Percentiles rank a stretch among this genome's conserved stretches.
These are phyloP conservation scores for Paramecium sonneborni DNA, from an alignment of 73 alveolate species.

Conservation along the genomic window DNA sequence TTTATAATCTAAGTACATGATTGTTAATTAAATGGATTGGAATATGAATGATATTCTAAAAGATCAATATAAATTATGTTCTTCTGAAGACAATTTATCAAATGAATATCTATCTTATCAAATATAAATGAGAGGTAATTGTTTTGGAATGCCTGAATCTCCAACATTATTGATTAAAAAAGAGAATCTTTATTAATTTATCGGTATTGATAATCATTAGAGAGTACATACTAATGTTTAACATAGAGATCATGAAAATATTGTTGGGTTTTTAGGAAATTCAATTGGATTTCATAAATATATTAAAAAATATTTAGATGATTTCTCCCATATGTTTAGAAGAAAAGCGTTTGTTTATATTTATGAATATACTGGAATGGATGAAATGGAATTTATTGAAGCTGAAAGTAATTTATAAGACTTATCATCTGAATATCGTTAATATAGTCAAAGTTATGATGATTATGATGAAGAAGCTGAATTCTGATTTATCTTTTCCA, in stretches of 20 bases:
- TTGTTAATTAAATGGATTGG: not conserved
- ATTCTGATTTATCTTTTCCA: not conserved
- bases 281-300: not conserved
- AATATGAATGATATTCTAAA: not conserved
- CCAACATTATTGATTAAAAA: not conserved
- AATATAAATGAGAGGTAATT: not conserved
- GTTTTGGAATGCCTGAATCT: not conserved
- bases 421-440: slow-evolving; percentile 74
- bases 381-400: slow-evolving; percentile 74
- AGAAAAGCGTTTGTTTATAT: slow-evolving; percentile 67
- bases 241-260: slow-evolving; percentile 20
- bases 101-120: not conserved
- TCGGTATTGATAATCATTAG: not conserved
- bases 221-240: not conserved
- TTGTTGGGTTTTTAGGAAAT: not conserved
- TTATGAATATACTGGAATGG: slow-evolving; percentile 22
- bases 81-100: not conserved
- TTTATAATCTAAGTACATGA: not conserved
- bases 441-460: not conserved
- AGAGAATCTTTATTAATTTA: not conserved
- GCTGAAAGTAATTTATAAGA: slow-evolving; percentile 75
- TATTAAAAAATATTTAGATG: slow-evolving; percentile 65
- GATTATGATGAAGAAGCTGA: not conserved
- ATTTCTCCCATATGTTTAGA: slow-evolving; percentile 64
- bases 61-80: not conserved